Evolutionary conservation across 805 yeast genomes (phyloP).

Genomic region (Sugiyamaella mastotermitis): DNA sequence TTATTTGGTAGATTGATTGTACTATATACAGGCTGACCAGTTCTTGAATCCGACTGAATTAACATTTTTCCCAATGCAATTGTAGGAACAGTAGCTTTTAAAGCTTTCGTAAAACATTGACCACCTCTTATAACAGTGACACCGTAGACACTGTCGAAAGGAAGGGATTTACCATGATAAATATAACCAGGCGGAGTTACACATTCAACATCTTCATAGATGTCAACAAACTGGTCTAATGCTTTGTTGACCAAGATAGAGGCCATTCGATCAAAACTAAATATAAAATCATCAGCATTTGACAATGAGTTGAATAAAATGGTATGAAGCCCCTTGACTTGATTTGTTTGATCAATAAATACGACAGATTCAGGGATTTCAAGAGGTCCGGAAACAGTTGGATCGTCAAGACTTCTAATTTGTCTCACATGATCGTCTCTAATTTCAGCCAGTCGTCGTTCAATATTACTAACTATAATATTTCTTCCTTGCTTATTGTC

Average conservation of each 20-base stretch:
- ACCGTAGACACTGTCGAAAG: slow-evolving; percentile 51
- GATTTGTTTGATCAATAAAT: slow-evolving; percentile 48
- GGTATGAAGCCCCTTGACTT: slow-evolving; percentile 65
- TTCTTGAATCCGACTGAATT: slow-evolving; percentile 78
- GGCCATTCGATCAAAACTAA: slow-evolving; percentile 81
- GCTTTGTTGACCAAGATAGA: slow-evolving; percentile 63
- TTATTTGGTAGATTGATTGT: slow-evolving; percentile 62
- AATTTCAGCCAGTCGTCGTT: slow-evolving; percentile 60
- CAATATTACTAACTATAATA: slow-evolving; percentile 72
- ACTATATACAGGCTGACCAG: slow-evolving; percentile 94
- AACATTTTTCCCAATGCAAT: slow-evolving; percentile 75
- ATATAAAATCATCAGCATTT: slow-evolving; percentile 70
- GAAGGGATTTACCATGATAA: slow-evolving; percentile 29
- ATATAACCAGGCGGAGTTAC: slow-evolving; percentile 37
- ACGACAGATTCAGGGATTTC: slow-evolving; percentile 9
- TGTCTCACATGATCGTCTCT: slow-evolving; percentile 62
- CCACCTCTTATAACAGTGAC: slow-evolving; percentile 86
- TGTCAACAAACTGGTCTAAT: slow-evolving; percentile 39
- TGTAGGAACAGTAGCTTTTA: slow-evolving; percentile 66
- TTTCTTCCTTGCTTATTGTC: slow-evolving; percentile 77
- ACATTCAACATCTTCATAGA: slow-evolving; percentile 1
- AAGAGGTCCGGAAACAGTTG: slow-evolving; percentile 9
- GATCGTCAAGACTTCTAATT: slow-evolving; percentile 41
- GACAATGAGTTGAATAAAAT: slow-evolving; percentile 54
- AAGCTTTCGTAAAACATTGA: slow-evolving; percentile 79